Evolutionary conservation across 2,329 filamentous ascomycete species (phyloP), one percentile per base, ranked within the genome.

Genomic region (Pyricularia grisea): DNA sequence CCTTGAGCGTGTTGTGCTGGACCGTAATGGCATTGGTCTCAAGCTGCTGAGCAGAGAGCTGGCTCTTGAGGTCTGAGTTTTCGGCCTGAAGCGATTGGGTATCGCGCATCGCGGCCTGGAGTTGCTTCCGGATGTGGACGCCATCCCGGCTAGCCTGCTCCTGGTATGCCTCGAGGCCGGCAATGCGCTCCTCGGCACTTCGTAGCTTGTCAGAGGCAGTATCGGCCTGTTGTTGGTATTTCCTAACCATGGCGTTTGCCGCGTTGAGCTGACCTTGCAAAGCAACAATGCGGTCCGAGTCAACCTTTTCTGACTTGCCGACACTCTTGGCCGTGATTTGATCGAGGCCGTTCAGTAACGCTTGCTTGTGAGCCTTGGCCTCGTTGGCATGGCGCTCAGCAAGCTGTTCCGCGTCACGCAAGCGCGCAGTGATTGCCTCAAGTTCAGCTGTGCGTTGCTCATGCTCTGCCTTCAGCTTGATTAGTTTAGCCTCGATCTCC

Each of bases 71-170:
- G 20, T 97, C 93, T 1, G 90, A 85, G 78, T 94, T 95, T 71
- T 91, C 87, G 42, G 91, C 87, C 73, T 93, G 91, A 30, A 96
- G 83, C n/a, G 87, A 84, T 77, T 97, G 93, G 17, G 90, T 89
- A 70, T 99, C 94, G 72, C 90, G 90, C 77, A 97, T 84, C 4
- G 92, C 89, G 30, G 88, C 85, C 77, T 98, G 95, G 68, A 99
- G 85, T 76, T 98, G 94, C 76, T 95, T 90, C 68, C 95, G 89
- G 72, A 98, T 93, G 50, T 90, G 88, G 68, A 99, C 88, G 66
- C 93, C 93, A 78, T 99, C 96, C 64, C 95, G 88, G 78, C 94
- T 98, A 4, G 94, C 91, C 79, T 99, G 95, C 77, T 99, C 95
- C 79, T 99, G 95, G 78, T 98, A 98, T 31, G 93, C 92, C 78